phyloP scores from a whole-genome alignment of 108 stramenopile species.

The Chaetoceros tenuissimus region DNA sequence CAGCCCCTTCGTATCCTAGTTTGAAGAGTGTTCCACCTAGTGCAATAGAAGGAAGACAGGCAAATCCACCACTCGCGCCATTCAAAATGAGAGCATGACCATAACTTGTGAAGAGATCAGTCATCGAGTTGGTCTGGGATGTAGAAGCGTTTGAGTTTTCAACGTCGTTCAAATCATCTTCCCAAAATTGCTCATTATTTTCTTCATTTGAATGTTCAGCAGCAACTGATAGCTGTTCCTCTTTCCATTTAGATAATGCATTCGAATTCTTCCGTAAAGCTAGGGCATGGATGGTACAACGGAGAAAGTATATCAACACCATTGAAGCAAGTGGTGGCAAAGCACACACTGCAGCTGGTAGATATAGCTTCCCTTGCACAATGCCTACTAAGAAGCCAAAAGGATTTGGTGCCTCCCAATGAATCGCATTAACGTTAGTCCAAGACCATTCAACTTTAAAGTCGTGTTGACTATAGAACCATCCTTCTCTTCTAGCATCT shows the following conservation, averaged over 20 bases:
- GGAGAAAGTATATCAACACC: conserved; percentile 60
- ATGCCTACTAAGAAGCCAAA: conserved; percentile 29
- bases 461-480: conserved; percentile 55
- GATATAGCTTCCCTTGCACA: conserved; percentile 28
- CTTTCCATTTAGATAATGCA: background rate
- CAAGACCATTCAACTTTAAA: conserved; percentile 13
- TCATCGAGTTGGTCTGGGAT: conserved; percentile 4
- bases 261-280: conserved; percentile 7
- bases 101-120: conserved; percentile 26
- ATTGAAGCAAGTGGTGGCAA: conserved; percentile 41
- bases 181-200: conserved; percentile 29
- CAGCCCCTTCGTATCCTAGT: conserved; percentile 31
- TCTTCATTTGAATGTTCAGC: conserved; percentile 15
- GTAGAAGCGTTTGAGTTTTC: background rate
- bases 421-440: background rate
- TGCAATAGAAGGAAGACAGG: conserved; percentile 33
- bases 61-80: conserved; percentile 33
- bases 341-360: conserved; percentile 47
- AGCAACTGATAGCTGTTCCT: background rate
- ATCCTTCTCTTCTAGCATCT: conserved; percentile 35
- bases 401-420: conserved; percentile 37
- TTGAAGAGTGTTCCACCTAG: conserved; percentile 46
- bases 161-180: conserved; percentile 9
- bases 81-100: conserved; percentile 21
- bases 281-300: conserved; percentile 55